Evolutionary conservation across 495 filamentous ascomycete genomes (phyloP), one percentile per base, ranked within the genome.

Genomic region (Hypoxylon lienhwacheense): DNA sequence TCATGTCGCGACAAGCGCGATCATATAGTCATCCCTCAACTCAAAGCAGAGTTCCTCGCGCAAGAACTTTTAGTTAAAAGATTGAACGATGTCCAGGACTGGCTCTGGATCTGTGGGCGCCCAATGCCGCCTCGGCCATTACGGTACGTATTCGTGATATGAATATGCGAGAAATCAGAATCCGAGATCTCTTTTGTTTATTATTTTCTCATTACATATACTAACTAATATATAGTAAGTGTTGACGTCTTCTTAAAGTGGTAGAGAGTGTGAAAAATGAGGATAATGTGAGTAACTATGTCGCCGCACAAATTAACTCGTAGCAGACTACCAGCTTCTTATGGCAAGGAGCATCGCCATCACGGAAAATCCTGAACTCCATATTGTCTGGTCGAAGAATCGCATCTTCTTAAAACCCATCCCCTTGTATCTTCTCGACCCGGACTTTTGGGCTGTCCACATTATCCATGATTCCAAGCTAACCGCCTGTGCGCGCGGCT

Each of bases 71-170:
- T 59, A 33, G 65, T 70, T 31, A 15, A 54, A 7, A 65, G 55
- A 26, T 56, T 80, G 12, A 70, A 74, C 26, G 33, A 56, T 5
- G 54, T 74, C 5, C 55, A 70, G 33, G 44, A 61, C 21, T 70
- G 64, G 40, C 69, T 82, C 14, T 80, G 80, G 79, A 29, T 81
- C 0, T 76, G 67, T 22, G 76, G 80, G 4, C 66, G 67, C 2
- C 76, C 77, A 10, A 66, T 72, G 55, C 68, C 71, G 1, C 72
- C 80, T 1, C 73, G 72, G 8, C 66, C 76, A 11, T 66, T 82
- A 16, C 73, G 55, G 55, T 59, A 59, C n/a, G 55, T 48, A 15
- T 15, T n/a, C n/a, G 2, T 20, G 6, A 2, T 15, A 31, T 8
- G 12, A 12, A n/a, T 7, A 7, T 15, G 14, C 17, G 16, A 19